Evolutionary conservation across 495 filamentous ascomycete species (phyloP).

Genomic region (Podospora sp.): DNA sequence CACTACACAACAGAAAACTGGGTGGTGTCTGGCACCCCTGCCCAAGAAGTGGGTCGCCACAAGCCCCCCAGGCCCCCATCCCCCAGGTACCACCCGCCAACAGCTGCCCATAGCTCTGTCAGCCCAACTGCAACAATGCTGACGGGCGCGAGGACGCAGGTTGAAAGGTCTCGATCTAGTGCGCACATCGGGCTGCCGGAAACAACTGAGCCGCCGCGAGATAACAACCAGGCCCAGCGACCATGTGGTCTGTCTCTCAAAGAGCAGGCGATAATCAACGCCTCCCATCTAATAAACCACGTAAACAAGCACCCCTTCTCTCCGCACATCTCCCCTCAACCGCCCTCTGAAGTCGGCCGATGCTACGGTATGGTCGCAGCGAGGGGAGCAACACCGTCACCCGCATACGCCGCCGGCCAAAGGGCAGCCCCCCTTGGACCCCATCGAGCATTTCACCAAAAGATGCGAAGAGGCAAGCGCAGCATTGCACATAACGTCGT

Average conservation of each 20-base stretch:
- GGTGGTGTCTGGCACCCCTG: constrained; percentile 17
- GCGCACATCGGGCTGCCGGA: too few relatives aligned
- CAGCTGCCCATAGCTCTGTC: constrained; percentile 9
- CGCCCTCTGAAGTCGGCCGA: constrained; percentile 16
- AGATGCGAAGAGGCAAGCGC: background rate
- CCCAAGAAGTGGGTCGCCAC: constrained; percentile 10
- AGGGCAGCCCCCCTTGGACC: background rate
- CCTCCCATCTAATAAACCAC: constrained; percentile 3
- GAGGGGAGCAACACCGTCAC: constrained; percentile 23
- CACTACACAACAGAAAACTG: background rate
- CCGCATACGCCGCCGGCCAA: constrained; percentile 17
- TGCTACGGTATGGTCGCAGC: constrained; percentile 27
- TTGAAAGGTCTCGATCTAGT: too few relatives aligned
- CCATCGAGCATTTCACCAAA: background rate
- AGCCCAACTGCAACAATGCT: constrained; percentile 12
- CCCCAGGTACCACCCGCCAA: background rate
- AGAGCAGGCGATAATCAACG: background rate
- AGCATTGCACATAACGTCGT: background rate
- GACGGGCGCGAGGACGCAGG: background rate
- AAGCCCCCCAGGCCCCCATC: background rate
- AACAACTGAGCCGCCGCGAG: background rate
- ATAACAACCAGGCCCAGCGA: background rate
- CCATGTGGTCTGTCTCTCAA: too few relatives aligned
- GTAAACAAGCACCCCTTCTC: background rate
- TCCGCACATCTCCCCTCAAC: constrained; percentile 10